Evolutionary conservation across 169 alveolate genomes (phyloP).

Genomic region (Perkinsus marinus): DNA sequence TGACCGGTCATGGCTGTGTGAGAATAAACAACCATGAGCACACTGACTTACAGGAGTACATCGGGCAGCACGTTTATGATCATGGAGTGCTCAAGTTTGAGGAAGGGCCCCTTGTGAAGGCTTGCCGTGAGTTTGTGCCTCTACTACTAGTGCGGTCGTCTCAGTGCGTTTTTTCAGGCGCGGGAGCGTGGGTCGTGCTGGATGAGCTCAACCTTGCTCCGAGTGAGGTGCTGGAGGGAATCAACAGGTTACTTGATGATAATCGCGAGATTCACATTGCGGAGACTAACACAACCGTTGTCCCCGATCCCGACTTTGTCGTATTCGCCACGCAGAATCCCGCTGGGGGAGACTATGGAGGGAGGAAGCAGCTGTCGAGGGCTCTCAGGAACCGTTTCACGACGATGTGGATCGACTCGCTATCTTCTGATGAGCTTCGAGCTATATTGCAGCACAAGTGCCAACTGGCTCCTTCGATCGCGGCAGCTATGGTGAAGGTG

Average conservation of each 20-base stretch:
- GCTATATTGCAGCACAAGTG: slow-evolving; percentile 82
- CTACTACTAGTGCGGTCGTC: too few relatives aligned
- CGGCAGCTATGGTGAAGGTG: slow-evolving; percentile 78
- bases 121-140: slow-evolving; percentile 64
- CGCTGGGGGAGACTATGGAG: slow-evolving; percentile 89
- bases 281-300: slow-evolving; percentile 82
- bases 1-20: slow-evolving; percentile 84
- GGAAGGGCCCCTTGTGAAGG: slow-evolving; percentile 93
- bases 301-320: slow-evolving; percentile 93
- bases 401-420: slow-evolving; percentile 79
- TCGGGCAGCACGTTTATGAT: slow-evolving; percentile 90
- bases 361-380: slow-evolving; percentile 91
- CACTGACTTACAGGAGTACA: slow-evolving; percentile 94
- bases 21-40: slow-evolving; percentile 97
- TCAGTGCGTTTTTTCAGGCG: neutral
- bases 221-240: slow-evolving; percentile 84
- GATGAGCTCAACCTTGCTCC: slow-evolving; percentile 99
- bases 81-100: slow-evolving; percentile 77
- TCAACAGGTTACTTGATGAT: slow-evolving; percentile 95
- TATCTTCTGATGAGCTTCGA: slow-evolving; percentile 76
- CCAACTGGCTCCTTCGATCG: slow-evolving; percentile 76
- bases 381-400: slow-evolving; percentile 96
- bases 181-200: slow-evolving; percentile 94
- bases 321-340: slow-evolving; percentile 99
- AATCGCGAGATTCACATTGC: slow-evolving; percentile 92